Evolutionary conservation across 2,329 filamentous ascomycete species (phyloP), one percentile per base, ranked within the genome.

Genomic region (Onygenales sp.): DNA sequence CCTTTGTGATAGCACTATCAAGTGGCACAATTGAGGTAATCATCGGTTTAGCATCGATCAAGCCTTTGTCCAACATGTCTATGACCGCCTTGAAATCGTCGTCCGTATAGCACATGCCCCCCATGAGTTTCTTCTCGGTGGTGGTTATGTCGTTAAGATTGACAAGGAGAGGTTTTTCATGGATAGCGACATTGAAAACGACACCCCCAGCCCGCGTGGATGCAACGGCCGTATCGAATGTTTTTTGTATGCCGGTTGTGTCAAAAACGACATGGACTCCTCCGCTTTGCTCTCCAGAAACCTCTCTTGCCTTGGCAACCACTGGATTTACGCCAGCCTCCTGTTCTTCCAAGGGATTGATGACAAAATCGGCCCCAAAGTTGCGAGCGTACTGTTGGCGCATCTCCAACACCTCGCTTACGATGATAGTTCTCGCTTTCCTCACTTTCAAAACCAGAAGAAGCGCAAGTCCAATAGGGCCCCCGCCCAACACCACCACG

Each of bases 131-230:
- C 35, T 78, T 75, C 62, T 83, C 79, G 6, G 72, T 71, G 51
- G 77, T 76, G 5, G 81, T 72, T 33, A 82, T 59, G 59, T 75
- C 72, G 58, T 81, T 82, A 1, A 78, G 75, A 35, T 78, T 69
- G 50, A 84, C 75, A 0, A 73, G 71, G 3, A 81, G 72, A 6
- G 70, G 69, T 51, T 75, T 79, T 60, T 83, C 80, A 80, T 80
- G 85, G 2, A 85, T 79, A 0, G 82, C 80, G n/a, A 85, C 75
- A 56, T 85, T 85, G 2, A 85, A 75, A 0, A 86, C 72, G 0
- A 78, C 79, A 0, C 82, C 83, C 38, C 77, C 71, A 0, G 74
- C 71, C 48, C 75, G 71, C 2, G 82, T 75, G 0, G 77, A 72
- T 17, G 72, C 65, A 42, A 75, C 79, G 59, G 67, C 80, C 11